These are phyloP conservation scores for Zasmidium citrigriseum DNA, from an alignment of 2,329 filamentous ascomycete species.

Conservation along the genomic window DNA sequence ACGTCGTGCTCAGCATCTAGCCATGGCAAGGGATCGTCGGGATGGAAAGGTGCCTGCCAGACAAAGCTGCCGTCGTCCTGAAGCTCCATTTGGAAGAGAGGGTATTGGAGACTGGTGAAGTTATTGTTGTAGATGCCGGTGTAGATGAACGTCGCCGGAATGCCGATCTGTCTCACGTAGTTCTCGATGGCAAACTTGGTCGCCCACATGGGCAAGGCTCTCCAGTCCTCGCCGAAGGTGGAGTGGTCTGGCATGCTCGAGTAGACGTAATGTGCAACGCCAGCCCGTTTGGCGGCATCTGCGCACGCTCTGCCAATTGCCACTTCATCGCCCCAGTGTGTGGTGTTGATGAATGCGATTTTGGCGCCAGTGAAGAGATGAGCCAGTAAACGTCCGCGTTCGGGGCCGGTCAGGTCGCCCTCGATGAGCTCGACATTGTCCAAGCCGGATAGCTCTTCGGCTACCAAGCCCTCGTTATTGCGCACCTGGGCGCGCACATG, in stretches of 20 bases:
- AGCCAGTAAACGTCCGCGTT: slow-evolving; percentile 30
- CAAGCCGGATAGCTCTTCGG: slow-evolving; percentile 78
- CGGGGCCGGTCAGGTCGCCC: slow-evolving; percentile 59
- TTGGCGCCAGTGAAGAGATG: slow-evolving; percentile 72
- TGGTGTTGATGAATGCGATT: slow-evolving; percentile 96
- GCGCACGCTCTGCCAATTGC: slow-evolving; percentile 85
- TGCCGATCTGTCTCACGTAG: slow-evolving; percentile 77
- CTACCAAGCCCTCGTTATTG: slow-evolving; percentile 82
- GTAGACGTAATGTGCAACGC: slow-evolving; percentile 90
- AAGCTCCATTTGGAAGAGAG: slow-evolving; percentile 92
- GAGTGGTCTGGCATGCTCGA: slow-evolving; percentile 96
- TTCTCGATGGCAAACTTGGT: slow-evolving; percentile 92
- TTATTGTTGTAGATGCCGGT: slow-evolving; percentile 99
- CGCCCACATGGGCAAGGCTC: slow-evolving; percentile 84
- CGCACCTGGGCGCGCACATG: slow-evolving; percentile 89
- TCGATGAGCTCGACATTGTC: slow-evolving; percentile 76
- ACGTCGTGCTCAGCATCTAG: slow-evolving; percentile 95
- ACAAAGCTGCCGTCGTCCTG: slow-evolving; percentile 81
- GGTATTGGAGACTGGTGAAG: slow-evolving; percentile 89
- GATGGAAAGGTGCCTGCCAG: slow-evolving; percentile 93
- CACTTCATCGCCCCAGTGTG: slow-evolving; percentile 92
- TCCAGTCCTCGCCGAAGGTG: slow-evolving; percentile 74
- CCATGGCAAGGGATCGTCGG: slow-evolving; percentile 87
- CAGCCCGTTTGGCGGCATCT: slow-evolving; percentile 81
- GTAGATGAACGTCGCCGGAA: slow-evolving; percentile 91